Evolutionary conservation across 176 grass and related monocot genomes (phyloP).

Genomic region (Elaeis guineensis): DNA sequence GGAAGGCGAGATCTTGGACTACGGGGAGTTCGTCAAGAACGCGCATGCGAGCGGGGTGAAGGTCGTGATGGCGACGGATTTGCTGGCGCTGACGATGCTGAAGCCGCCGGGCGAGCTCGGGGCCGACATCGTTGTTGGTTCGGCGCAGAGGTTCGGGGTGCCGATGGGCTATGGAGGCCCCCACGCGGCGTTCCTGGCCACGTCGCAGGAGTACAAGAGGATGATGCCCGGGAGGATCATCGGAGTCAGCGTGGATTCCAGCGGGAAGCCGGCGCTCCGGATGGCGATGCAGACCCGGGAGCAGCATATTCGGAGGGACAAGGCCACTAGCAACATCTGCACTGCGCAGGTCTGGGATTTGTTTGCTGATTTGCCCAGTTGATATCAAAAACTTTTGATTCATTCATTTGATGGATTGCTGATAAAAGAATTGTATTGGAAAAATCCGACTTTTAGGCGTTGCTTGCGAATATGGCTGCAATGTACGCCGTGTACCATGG

Average conservation of each 20-base stretch:
- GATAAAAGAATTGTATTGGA: too few relatives aligned
- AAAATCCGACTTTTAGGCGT: constrained; percentile 38
- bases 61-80: constrained; percentile 94
- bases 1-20: constrained; percentile 83
- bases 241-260: constrained; percentile 77
- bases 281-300: constrained; percentile 99
- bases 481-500: constrained; percentile 99
- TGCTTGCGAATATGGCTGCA: constrained; percentile 97
- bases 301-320: constrained; percentile 95
- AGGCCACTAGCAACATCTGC: constrained; percentile 99
- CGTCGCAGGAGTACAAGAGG: constrained; percentile 95
- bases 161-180: constrained; percentile 98
- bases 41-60: constrained; percentile 79
- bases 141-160: constrained; percentile 92
- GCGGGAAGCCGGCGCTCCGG: constrained; percentile 75
- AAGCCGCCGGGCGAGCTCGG: constrained; percentile 86
- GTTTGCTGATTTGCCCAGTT: neutral
- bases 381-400: too few relatives aligned
- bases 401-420: constrained; percentile 26
- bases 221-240: constrained; percentile 96
- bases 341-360: constrained; percentile 65
- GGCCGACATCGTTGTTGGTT: constrained; percentile 85
- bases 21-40: constrained; percentile 70
- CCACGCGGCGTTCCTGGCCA: constrained; percentile 90
- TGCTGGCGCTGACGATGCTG: constrained; percentile 76